phyloP scores from a whole-genome alignment of 1,284 basidiomycete species.

The Sanghuangporus sanghuang region DNA sequence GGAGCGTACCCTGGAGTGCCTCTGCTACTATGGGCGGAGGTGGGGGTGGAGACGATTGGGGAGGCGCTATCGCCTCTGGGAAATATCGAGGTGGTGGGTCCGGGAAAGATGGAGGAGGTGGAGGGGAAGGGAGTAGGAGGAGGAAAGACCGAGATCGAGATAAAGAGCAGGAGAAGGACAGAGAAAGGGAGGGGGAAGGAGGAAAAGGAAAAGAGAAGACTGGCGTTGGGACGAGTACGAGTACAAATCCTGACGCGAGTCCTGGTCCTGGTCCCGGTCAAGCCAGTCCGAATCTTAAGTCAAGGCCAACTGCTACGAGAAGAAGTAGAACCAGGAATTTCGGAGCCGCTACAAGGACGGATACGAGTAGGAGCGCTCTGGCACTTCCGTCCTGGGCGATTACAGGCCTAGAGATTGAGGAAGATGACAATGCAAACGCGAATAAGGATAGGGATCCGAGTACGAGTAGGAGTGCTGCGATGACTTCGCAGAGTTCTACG shows the following conservation, averaged over 20 bases:
- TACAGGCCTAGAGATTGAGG: neutral
- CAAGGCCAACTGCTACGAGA: neutral
- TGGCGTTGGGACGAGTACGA: neutral
- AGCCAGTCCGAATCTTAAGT: neutral
- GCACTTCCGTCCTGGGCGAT: constrained; percentile 12
- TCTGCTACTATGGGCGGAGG: constrained; percentile 30
- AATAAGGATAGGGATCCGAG: too few relatives aligned
- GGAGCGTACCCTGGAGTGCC: neutral
- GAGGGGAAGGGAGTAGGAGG: constrained; percentile 37
- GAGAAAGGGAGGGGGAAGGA: neutral
- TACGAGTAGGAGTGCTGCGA: neutral
- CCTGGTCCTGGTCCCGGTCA: neutral
- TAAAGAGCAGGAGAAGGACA: constrained; percentile 35
- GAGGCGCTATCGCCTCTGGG: constrained; percentile 29
- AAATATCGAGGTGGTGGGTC: constrained; percentile 49
- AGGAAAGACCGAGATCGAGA: constrained; percentile 37
- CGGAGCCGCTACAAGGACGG: neutral
- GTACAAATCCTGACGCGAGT: neutral
- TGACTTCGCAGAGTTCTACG: neutral
- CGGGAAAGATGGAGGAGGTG: constrained; percentile 27
- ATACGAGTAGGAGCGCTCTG: neutral
- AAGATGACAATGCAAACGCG: neutral
- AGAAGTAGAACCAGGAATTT: neutral
- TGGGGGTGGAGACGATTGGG: constrained; percentile 29
- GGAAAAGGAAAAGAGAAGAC: neutral